A percentile compares a stretch with the other conserved stretches of the same genome.
These are phyloP conservation scores for Smittium mucronatum DNA, from an alignment of 371 early-diverging fungal genomes.

Conservation along the genomic window DNA sequence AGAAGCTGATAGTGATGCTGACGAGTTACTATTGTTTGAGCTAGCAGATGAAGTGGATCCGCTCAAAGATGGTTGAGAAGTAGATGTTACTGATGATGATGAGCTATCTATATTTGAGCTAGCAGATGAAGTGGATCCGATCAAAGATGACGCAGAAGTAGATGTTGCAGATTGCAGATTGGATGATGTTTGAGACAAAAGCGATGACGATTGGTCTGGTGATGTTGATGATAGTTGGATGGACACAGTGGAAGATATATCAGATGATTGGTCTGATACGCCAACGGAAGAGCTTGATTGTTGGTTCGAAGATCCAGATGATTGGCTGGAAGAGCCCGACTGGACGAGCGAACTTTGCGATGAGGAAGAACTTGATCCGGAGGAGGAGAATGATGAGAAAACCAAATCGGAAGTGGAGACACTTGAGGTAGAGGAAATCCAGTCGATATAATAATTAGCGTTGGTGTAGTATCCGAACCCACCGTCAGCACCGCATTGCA, in stretches of 20 bases:
- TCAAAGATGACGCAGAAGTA: background rate
- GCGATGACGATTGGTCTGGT: background rate
- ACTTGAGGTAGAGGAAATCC: slow-evolving; percentile 1
- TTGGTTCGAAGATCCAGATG: background rate
- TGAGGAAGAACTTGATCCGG: background rate
- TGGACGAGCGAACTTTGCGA: background rate
- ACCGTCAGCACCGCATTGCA: background rate
- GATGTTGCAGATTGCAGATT: background rate
- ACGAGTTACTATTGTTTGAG: background rate
- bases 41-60: background rate
- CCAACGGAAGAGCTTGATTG: background rate
- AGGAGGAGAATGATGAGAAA: background rate
- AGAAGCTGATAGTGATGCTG: background rate
- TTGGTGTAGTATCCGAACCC: background rate
- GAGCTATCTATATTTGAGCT: background rate
- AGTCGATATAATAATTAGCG: slow-evolving; percentile 1
- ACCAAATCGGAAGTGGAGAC: background rate
- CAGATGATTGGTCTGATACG: background rate
- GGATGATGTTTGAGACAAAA: background rate
- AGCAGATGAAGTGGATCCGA: background rate
- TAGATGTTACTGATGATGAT: background rate
- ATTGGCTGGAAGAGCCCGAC: background rate
- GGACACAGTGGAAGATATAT: too few species aligned
- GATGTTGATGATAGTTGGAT: background rate
- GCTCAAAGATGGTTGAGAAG: background rate